Base-by-base conservation (phyloP, 345 rosid genomes). In the Turritis glabra region DNA sequence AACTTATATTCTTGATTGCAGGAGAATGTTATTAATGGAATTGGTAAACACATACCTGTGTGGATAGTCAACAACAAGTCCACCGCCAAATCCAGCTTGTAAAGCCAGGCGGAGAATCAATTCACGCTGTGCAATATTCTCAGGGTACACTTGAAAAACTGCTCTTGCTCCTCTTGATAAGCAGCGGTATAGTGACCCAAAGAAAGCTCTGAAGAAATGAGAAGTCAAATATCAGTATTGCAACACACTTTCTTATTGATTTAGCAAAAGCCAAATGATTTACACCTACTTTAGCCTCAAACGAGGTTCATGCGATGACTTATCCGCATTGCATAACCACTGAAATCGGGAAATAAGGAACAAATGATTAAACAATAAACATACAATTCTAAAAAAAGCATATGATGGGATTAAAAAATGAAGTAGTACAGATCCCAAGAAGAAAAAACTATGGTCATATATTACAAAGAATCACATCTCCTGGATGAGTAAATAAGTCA, bases 261-360 rank as follows among this genome's bases (percentile, higher is more conserved):
- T 40, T 29, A 38, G 17, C 6, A 50, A 23, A 23, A 50, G 26
- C 37, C 32, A 41, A 50, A 6, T 33, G 41, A 76, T 51, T 18
- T 32, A 11, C 66, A 77, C 92, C 26, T 90, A 92, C 97, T 92
- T 95, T 74, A 92, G 75, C 81, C 99, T 84, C 73, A 88, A 77
- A 58, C 80, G 86, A 54, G 97, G 99, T 77, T 95, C 92, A 73
- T 92, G 99, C 5, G 90, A 90, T 67, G 99, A 90, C 87, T 92
- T 95, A 74, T 95, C 96, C 4, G 96, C 96, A 83, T 95, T 95
- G 88, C 99, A 95, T 73, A 92, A 75, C 97, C 99, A 95, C 97
- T 92, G 85, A 2, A 55, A 64, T 21, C 69, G 70, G 7, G 8
- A 47, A 5, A 25, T 10, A 44, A 35, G 10, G 11, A 35, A 61